Evolutionary conservation across 139 green algal species (phyloP).

Genomic region (Tetradesmus obliquus): DNA sequence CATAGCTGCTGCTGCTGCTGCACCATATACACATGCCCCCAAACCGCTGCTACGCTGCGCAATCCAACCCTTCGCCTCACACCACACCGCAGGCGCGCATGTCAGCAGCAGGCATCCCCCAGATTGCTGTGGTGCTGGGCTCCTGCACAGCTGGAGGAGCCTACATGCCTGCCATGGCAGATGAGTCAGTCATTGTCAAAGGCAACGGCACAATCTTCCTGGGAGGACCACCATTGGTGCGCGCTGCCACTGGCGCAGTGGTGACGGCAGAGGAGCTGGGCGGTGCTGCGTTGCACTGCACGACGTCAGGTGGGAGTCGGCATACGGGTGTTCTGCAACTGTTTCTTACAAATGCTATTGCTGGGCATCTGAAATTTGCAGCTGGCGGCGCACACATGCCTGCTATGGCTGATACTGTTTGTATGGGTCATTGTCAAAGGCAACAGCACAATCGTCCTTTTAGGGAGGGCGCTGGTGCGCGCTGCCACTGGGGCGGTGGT

Average conservation of each 20-base stretch:
- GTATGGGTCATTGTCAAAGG: constrained; percentile 84
- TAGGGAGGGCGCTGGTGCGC: constrained; percentile 55
- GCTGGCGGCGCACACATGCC: constrained; percentile 91
- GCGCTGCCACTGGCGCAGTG: constrained; percentile 91
- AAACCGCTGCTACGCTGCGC: too few relatives aligned
- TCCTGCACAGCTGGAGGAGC: constrained; percentile 95
- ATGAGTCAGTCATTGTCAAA: constrained; percentile 87
- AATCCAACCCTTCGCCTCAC: too few relatives aligned
- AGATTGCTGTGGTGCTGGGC: constrained; percentile 93
- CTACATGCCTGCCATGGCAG: constrained; percentile 84
- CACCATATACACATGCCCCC: too few relatives aligned
- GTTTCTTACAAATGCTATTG: constrained; percentile 45
- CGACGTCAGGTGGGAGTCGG: constrained; percentile 62
- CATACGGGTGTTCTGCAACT: not conserved
- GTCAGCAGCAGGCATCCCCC: constrained; percentile 84
- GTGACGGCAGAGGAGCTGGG: constrained; percentile 94
- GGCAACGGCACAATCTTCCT: constrained; percentile 72
- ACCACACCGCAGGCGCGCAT: constrained; percentile 77
- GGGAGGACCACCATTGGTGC: constrained; percentile 52
- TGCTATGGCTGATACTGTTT: constrained; percentile 70
- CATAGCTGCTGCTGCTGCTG: not conserved
- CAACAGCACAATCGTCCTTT: constrained; percentile 69
- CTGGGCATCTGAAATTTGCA: constrained; percentile 87
- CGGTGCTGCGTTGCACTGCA: constrained; percentile 89
- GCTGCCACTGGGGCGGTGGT: constrained; percentile 93